A percentile compares a stretch with the other conserved stretches of the same genome.
These are phyloP conservation scores for Myxozyma neotropica DNA, from an alignment of 805 yeast genomes.

Conservation along the genomic window DNA sequence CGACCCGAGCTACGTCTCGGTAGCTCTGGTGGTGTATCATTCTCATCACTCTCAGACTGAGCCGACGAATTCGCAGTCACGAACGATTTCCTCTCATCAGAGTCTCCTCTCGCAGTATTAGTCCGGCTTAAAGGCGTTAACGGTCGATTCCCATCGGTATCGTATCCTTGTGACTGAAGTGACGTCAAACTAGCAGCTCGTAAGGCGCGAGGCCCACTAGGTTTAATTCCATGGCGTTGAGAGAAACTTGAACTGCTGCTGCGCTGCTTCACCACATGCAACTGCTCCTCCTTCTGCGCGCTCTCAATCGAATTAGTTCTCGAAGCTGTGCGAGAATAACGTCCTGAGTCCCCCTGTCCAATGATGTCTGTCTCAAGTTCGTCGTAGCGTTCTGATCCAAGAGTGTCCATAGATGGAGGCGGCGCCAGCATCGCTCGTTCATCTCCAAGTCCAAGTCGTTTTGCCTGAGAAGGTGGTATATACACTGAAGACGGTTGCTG, in stretches of 20 bases:
- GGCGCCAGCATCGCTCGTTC: too few relatives aligned
- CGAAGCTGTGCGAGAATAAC: too few relatives aligned
- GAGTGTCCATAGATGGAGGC: not conserved
- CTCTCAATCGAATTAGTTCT: not conserved
- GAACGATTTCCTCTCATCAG: constrained; percentile 8
- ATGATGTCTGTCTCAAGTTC: constrained; percentile 11
- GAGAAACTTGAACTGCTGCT: constrained; percentile 14
- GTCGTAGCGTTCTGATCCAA: not conserved
- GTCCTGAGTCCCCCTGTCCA: too few relatives aligned
- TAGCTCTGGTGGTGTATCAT: constrained; percentile 2
- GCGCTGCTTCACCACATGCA: constrained; percentile 19
- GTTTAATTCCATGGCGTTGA: constrained; percentile 1
- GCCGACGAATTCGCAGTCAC: constrained; percentile 15
- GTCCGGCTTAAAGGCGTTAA: not conserved
- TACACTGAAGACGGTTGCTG: constrained; percentile 32
- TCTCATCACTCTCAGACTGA: constrained; percentile 8
- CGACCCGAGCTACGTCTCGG: constrained; percentile 16
- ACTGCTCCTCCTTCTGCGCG: not conserved
- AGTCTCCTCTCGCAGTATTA: not conserved
- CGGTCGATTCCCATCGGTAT: not conserved
- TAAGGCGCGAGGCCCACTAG: constrained; percentile 31
- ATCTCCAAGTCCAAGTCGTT: not conserved
- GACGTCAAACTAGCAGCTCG: constrained; percentile 8
- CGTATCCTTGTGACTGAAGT: not conserved
- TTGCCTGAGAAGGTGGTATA: constrained; percentile 9